phyloP scores from a whole-genome alignment of 2,329 filamentous ascomycete genomes.

The Aspergillus pseudoviridinutans region DNA sequence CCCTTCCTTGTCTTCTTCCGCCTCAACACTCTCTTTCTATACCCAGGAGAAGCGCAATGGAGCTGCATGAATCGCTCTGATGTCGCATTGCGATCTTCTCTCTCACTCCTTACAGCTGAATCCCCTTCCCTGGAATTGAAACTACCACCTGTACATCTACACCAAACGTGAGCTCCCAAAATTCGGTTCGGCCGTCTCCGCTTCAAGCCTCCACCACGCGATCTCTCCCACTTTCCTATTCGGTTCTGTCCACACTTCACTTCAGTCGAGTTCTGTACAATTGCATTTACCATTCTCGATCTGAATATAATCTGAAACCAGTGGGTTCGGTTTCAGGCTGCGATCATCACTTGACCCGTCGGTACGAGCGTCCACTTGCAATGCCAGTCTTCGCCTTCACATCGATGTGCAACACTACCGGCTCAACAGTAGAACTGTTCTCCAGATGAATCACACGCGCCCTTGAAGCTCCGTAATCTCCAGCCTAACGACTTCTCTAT shows the following conservation, averaged over 20 bases:
- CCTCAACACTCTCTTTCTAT: background rate
- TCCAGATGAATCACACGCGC: background rate
- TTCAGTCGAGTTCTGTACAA: background rate
- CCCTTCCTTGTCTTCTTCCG: conserved; percentile 1
- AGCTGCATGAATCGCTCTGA: background rate
- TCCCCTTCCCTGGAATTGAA: background rate
- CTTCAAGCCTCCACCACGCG: background rate
- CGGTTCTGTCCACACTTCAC: background rate
- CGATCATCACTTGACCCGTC: background rate
- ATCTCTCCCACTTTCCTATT: background rate
- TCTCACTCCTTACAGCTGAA: background rate
- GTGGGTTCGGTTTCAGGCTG: background rate
- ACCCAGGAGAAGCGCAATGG: background rate
- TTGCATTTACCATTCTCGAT: background rate
- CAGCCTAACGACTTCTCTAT: background rate
- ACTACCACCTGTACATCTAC: background rate
- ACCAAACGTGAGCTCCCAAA: background rate
- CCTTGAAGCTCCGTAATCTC: background rate
- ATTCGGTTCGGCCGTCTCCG: background rate
- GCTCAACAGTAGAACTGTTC: background rate
- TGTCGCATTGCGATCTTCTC: background rate
- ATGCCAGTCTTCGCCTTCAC: background rate
- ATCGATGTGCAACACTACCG: background rate
- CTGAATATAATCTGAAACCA: background rate
- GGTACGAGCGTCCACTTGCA: background rate